Conservation (phyloP, 2,329 filamentous ascomycete genomes). For the Penicillium sp. region DNA sequence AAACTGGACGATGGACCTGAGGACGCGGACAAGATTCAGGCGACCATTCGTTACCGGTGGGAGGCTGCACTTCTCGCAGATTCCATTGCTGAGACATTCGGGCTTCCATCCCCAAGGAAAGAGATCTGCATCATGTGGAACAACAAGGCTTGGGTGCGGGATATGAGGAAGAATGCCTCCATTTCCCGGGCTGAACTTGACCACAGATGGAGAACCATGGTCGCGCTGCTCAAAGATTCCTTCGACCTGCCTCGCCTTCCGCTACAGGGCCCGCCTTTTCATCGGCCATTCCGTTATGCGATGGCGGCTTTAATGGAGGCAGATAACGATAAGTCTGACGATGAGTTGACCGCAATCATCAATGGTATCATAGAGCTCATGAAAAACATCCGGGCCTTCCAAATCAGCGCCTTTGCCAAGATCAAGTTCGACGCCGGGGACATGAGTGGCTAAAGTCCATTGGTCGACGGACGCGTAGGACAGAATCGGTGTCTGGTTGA, state of each 20-base stretch:
- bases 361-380: neutral
- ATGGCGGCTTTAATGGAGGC: conserved; percentile 3
- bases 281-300: conserved; percentile 5
- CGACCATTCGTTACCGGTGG: conserved; percentile 10
- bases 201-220: neutral
- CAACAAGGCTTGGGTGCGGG: neutral
- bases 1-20: neutral
- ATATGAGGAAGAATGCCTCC: neutral
- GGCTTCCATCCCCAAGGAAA: conserved; percentile 6
- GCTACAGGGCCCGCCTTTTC: conserved; percentile 2
- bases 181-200: neutral
- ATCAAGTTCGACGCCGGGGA: conserved; percentile 1
- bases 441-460: conserved; percentile 3
- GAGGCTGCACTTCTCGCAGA: conserved; percentile 13
- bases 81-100: conserved; percentile 4
- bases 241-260: neutral
- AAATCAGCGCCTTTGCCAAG: neutral
- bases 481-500: conserved; percentile 4
- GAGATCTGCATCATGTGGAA: conserved; percentile 16
- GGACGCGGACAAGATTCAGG: neutral
- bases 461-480: neutral
- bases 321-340: neutral
- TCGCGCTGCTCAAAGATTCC: neutral
- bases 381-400: neutral
- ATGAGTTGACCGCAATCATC: neutral